Evolutionary conservation across 108 stramenopile species (phyloP), one percentile per base, ranked within the genome.

Genomic region (Nannochloropsis salina): DNA sequence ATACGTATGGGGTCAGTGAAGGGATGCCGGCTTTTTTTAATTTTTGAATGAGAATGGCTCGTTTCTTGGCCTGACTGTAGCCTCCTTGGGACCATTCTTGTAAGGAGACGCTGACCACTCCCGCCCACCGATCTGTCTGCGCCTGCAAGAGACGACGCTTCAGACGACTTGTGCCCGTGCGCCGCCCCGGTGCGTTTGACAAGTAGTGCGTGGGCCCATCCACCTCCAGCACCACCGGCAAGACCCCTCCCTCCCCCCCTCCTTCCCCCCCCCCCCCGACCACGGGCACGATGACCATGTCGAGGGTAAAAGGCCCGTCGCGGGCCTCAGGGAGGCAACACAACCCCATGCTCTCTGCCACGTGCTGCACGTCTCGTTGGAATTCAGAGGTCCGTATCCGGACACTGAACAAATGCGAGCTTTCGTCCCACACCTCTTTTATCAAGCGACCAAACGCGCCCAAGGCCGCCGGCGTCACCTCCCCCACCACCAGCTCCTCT

Each of bases 401-500:
- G 61, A 74, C 1, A 74, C 61, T 74, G 3, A 74, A 2, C 61
- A 74, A 6, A n/a, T 74, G 61, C 2, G 61, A 74, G 61, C 61
- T 74, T n/a, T 74, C 61, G n/a, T 74, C 61, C 61, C 61, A 74
- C 61, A 74, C 61, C 61, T 74, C 61, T 74, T n/a, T n/a, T 4
- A 74, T 74, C 61, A 74, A 74, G 3, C 2, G 20, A 15, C 61
- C 61, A 8, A 74, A 74, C 20, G 3, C 8, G 20, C 61, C n/a
- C 61, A 74, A n/a, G 2, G 20, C 61, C n/a, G 61, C 61, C 5
- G n/a, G 61, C 20, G 20, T 74, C 20, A 74, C 61, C 61, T n/a
- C 61, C 20, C 61, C 61, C 2, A 74, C 61, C 15, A 74, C 61
- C 2, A 74, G 20, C 61, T 74, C 61, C 5, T 74, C 61, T n/a